These are phyloP conservation scores for Sporothrix euskadiensis DNA, from an alignment of 2,329 filamentous ascomycete genomes.

Conservation along the genomic window DNA sequence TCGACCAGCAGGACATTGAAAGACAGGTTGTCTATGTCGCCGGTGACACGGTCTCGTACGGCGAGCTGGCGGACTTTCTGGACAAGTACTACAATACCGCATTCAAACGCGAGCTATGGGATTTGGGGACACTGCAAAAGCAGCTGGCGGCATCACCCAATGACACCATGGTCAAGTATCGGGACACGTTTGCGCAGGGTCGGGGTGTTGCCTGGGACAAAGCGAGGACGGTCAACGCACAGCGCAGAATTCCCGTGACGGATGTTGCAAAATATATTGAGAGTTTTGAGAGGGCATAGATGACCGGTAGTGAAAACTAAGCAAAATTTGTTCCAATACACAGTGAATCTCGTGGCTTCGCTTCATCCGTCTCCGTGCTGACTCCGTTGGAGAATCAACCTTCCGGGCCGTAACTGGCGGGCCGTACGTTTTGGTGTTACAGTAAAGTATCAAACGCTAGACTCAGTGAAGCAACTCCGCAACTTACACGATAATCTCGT, in stretches of 20 bases:
- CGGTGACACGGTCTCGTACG: conserved; percentile 64
- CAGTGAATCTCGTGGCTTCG: neutral
- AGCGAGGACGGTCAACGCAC: conserved; percentile 53
- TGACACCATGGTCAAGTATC: conserved; percentile 57
- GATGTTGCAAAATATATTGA: conserved; percentile 38
- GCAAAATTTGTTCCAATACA: too few relatives aligned
- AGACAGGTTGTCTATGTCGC: conserved; percentile 55
- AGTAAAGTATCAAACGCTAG: neutral
- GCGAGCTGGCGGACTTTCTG: conserved; percentile 53
- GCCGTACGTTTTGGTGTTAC: neutral
- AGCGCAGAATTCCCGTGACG: conserved; percentile 49
- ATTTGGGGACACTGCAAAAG: conserved; percentile 45
- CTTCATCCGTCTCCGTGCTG: neutral
- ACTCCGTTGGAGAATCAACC: neutral
- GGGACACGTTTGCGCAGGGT: conserved; percentile 60
- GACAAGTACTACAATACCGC: conserved; percentile 45
- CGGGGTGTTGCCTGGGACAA: conserved; percentile 61
- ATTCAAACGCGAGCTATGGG: conserved; percentile 55
- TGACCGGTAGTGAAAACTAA: neutral
- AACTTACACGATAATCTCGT: neutral
- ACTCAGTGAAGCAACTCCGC: neutral
- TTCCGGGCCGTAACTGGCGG: neutral
- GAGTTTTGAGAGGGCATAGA: neutral
- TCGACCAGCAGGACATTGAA: conserved; percentile 42
- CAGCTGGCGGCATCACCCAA: conserved; percentile 52